A percentile compares a stretch with the other conserved stretches of the same genome.
Conservation (phyloP, 2,329 filamentous ascomycete genomes). For the Epichloe gansuensis region DNA sequence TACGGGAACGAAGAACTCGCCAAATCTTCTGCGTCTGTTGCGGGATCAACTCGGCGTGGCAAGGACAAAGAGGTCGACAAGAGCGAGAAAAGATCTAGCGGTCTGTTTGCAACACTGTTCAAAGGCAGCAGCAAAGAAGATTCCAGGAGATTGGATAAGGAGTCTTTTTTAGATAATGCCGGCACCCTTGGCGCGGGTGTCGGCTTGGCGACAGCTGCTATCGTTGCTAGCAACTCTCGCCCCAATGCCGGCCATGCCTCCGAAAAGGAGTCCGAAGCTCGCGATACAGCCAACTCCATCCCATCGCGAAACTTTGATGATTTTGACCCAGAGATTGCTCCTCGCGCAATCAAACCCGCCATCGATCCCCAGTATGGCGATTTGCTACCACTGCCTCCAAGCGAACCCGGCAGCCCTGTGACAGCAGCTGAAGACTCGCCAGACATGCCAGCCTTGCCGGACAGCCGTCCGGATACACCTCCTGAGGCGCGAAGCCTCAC, state of each 20-base stretch:
- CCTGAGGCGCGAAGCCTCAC: constrained; percentile 32
- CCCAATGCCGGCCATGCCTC: constrained; percentile 33
- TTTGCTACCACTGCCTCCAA: constrained; percentile 50
- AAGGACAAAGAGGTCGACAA: constrained; percentile 25
- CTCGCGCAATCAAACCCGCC: constrained; percentile 47
- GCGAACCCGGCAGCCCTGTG: constrained; percentile 38
- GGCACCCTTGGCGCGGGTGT: constrained; percentile 57
- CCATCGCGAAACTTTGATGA: constrained; percentile 20
- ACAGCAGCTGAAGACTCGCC: constrained; percentile 30
- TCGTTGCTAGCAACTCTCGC: constrained; percentile 26
- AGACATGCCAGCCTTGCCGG: constrained; percentile 41
- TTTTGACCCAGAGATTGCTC: constrained; percentile 45
- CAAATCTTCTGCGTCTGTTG: constrained; percentile 19
- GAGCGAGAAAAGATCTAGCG: constrained; percentile 23
- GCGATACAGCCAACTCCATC: constrained; percentile 11
- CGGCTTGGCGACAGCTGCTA: constrained; percentile 42
- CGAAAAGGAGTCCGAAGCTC: constrained; percentile 23
- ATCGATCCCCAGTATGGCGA: constrained; percentile 56
- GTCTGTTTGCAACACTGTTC: constrained; percentile 37
- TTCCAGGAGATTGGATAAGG: constrained; percentile 16
- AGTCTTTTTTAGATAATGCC: constrained; percentile 63
- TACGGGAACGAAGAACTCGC: constrained; percentile 34
- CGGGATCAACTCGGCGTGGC: constrained; percentile 21
- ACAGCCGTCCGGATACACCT: constrained; percentile 46
- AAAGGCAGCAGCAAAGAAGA: constrained; percentile 26